Percentiles rank a stretch among this genome's conserved stretches.
Evolutionary conservation across 2,329 filamentous ascomycete species (phyloP).

Genomic region (Aspergillus pseudoviridinutans): DNA sequence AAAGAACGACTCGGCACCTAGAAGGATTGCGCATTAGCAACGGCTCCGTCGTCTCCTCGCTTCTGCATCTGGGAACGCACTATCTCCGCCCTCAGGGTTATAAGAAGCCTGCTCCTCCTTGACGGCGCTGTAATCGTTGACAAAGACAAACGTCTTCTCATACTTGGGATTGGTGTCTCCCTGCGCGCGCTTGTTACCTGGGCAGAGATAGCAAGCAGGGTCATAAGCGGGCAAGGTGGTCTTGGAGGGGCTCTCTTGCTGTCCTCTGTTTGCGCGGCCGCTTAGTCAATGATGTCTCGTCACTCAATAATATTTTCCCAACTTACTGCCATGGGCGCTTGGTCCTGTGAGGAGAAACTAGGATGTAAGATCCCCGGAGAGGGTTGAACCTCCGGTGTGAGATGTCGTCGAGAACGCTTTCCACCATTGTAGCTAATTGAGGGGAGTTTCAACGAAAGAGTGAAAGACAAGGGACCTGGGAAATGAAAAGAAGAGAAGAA

Average conservation of each 20-base stretch:
- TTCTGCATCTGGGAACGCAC: slow-evolving; percentile 32
- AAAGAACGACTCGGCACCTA: slow-evolving; percentile 70
- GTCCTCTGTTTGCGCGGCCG: slow-evolving; percentile 53
- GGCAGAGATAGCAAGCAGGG: slow-evolving; percentile 89
- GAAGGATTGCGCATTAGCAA: not conserved
- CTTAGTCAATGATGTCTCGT: not conserved
- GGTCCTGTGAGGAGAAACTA: slow-evolving; percentile 93
- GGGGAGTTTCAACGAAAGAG: slow-evolving; percentile 3
- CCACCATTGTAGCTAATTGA: slow-evolving; percentile 54
- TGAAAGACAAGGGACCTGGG: not conserved
- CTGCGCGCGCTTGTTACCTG: slow-evolving; percentile 81
- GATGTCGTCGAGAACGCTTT: slow-evolving; percentile 85
- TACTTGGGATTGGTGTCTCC: slow-evolving; percentile 86
- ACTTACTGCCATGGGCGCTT: slow-evolving; percentile 97
- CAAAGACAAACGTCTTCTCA: slow-evolving; percentile 82
- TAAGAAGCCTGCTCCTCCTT: slow-evolving; percentile 90
- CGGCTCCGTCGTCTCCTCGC: slow-evolving; percentile 1
- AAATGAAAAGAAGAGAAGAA: slow-evolving; percentile 2
- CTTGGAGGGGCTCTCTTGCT: slow-evolving; percentile 68
- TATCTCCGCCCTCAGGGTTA: slow-evolving; percentile 47
- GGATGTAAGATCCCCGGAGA: slow-evolving; percentile 81
- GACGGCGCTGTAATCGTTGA: slow-evolving; percentile 96
- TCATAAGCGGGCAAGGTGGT: slow-evolving; percentile 76
- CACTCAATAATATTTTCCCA: not conserved
- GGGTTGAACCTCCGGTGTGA: slow-evolving; percentile 94